Evolutionary conservation across 768 basidiomycete genomes (phyloP).

Genomic region (Boletales sp.): DNA sequence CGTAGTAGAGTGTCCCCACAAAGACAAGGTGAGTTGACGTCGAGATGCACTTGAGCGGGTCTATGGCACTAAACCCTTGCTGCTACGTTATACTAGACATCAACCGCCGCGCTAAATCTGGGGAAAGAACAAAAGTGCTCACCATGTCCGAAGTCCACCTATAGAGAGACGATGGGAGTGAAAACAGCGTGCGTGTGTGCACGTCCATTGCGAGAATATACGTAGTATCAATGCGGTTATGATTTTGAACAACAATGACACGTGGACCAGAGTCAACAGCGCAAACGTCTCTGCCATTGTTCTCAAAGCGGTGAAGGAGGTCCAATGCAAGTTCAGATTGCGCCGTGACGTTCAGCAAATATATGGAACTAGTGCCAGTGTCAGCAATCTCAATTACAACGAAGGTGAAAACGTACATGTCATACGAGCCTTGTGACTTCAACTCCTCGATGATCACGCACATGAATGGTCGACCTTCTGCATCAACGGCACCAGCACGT

Average conservation of each 20-base stretch:
- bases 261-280: conserved; percentile 13
- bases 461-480: conserved; percentile 14
- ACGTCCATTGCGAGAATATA: conserved; percentile 11
- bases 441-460: conserved; percentile 11
- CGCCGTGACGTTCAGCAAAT: background rate
- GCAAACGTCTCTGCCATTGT: background rate
- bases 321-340: conserved; percentile 5
- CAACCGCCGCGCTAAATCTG: too few relatives aligned
- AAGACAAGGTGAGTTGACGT: conserved; percentile 23
- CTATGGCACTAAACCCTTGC: too few relatives aligned
- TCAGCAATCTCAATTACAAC: too few relatives aligned
- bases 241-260: conserved; percentile 1
- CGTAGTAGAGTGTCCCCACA: background rate
- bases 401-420: conserved; percentile 1
- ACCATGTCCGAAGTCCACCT: background rate
- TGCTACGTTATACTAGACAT: too few relatives aligned
- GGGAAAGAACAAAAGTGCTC: background rate
- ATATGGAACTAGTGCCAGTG: background rate
- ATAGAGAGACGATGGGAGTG: background rate
- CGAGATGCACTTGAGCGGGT: conserved; percentile 5
- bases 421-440: background rate
- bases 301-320: conserved; percentile 12
- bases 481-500: conserved; percentile 11
- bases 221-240: background rate
- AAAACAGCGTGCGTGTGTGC: conserved; percentile 4